Percentiles rank a stretch among this genome's conserved stretches.
Conservation (phyloP, 2,329 filamentous ascomycete genomes). For the Aureobasidium sp. region DNA sequence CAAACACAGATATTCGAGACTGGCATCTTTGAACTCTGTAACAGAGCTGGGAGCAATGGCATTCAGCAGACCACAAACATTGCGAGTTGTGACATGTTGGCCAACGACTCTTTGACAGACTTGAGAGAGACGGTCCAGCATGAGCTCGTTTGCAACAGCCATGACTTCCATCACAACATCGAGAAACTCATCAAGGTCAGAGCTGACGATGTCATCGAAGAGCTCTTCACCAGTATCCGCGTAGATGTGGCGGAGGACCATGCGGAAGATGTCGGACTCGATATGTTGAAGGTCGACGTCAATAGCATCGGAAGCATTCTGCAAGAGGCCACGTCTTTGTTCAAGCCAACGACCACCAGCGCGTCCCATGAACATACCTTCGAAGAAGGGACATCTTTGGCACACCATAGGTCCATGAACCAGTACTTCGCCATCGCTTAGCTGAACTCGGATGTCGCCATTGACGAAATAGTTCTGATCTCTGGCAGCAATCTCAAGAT, state of each 20-base stretch:
- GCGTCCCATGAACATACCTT: slow-evolving; percentile 81
- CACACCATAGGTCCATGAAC: slow-evolving; percentile 76
- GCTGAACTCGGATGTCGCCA: slow-evolving; percentile 69
- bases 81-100: slow-evolving; percentile 74
- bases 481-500: slow-evolving; percentile 61
- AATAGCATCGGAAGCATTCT: slow-evolving; percentile 43
- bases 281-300: slow-evolving; percentile 79
- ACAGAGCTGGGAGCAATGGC: slow-evolving; percentile 77
- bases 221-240: slow-evolving; percentile 71
- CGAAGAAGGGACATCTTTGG: slow-evolving; percentile 83
- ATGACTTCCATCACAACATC: slow-evolving; percentile 89
- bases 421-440: slow-evolving; percentile 59
- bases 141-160: slow-evolving; percentile 83
- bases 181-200: slow-evolving; percentile 72
- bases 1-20: slow-evolving; percentile 82
- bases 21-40: slow-evolving; percentile 76
- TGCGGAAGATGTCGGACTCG: slow-evolving; percentile 60
- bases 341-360: slow-evolving; percentile 78
- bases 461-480: slow-evolving; percentile 67
- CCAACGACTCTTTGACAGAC: slow-evolving; percentile 81
- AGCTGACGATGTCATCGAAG: slow-evolving; percentile 66
- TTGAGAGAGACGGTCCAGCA: slow-evolving; percentile 85
- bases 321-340: slow-evolving; percentile 48
- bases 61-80: slow-evolving; percentile 78
- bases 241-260: slow-evolving; percentile 76